Percentiles rank a stretch among this genome's conserved stretches.
Evolutionary conservation across 495 filamentous ascomycete species (phyloP).

Genomic region (Podospora fimiseda): DNA sequence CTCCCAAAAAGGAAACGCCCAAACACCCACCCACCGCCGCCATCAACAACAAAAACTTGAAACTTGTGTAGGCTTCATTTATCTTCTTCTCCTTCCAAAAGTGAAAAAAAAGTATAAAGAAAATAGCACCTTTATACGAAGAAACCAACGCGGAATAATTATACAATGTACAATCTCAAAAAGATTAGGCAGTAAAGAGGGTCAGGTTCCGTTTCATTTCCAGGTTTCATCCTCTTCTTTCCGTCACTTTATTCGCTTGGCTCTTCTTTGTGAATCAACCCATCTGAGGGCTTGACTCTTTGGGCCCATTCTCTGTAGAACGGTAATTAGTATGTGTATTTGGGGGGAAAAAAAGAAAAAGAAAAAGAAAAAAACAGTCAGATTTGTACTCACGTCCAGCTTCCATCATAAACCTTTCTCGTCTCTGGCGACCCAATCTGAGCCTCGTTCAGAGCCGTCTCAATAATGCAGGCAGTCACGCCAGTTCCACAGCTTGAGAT

Average conservation of each 20-base stretch:
- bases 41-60: too few relatives aligned
- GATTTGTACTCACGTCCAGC: constrained; percentile 98
- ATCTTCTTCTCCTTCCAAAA: too few relatives aligned
- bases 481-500: constrained; percentile 90
- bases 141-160: too few relatives aligned
- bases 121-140: too few relatives aligned
- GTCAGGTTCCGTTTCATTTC: neutral
- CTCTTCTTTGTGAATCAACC: constrained; percentile 29
- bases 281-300: constrained; percentile 41
- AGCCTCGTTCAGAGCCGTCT: constrained; percentile 76
- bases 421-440: constrained; percentile 61
- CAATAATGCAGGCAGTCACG: constrained; percentile 88
- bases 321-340: constrained; percentile 8
- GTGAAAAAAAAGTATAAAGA: too few relatives aligned
- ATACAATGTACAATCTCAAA: too few relatives aligned
- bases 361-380: too few relatives aligned
- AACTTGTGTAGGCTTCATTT: too few relatives aligned
- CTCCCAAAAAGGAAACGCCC: too few relatives aligned
- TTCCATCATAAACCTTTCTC: constrained; percentile 85
- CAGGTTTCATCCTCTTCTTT: neutral
- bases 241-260: neutral
- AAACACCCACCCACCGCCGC: too few relatives aligned
- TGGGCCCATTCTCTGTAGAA: constrained; percentile 64
- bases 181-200: too few relatives aligned
- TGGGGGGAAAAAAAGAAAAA: too few relatives aligned